Conservation (phyloP, 352 stramenopile species). For the Phytopythium mirpurense region DNA sequence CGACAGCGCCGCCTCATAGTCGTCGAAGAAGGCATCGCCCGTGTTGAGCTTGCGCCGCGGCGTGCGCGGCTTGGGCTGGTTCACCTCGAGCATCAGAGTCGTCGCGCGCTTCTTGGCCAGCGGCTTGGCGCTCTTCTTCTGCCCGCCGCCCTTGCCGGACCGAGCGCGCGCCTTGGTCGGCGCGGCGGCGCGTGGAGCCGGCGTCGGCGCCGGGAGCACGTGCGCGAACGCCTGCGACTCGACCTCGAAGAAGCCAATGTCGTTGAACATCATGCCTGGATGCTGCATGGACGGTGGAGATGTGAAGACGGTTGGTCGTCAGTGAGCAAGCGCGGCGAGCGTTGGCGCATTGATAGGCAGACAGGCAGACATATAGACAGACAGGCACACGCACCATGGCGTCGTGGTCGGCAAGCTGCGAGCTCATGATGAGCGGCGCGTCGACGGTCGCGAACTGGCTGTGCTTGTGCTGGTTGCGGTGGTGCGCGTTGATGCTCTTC, state of each 20-base stretch:
- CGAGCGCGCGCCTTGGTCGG: constrained; percentile 1
- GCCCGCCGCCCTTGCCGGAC: not conserved
- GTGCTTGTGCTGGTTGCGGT: constrained; percentile 22
- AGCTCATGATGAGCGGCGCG: constrained; percentile 5
- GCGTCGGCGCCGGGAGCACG: constrained; percentile 22
- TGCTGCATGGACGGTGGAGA: no score
- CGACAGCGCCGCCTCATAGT: constrained; percentile 26
- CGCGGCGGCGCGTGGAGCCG: not conserved
- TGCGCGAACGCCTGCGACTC: constrained; percentile 60
- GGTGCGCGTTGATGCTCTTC: constrained; percentile 28
- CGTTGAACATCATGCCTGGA: constrained; percentile 49
- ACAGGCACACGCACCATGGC: not conserved
- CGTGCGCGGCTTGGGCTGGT: constrained; percentile 56
- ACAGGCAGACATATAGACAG: no score
- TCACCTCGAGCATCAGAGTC: constrained; percentile 49
- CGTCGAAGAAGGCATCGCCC: constrained; percentile 50
- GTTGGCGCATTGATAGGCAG: not conserved
- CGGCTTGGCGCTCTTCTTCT: constrained; percentile 39
- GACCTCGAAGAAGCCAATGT: constrained; percentile 61
- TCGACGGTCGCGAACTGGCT: constrained; percentile 24
- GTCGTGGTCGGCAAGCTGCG: constrained; percentile 4
- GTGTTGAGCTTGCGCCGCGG: constrained; percentile 62
- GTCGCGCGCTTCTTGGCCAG: constrained; percentile 58
- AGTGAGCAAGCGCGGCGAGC: not conserved
- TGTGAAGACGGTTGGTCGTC: no score